Base-by-base conservation (phyloP, 2,329 filamentous ascomycete genomes). In the Talaromyces sp. region DNA sequence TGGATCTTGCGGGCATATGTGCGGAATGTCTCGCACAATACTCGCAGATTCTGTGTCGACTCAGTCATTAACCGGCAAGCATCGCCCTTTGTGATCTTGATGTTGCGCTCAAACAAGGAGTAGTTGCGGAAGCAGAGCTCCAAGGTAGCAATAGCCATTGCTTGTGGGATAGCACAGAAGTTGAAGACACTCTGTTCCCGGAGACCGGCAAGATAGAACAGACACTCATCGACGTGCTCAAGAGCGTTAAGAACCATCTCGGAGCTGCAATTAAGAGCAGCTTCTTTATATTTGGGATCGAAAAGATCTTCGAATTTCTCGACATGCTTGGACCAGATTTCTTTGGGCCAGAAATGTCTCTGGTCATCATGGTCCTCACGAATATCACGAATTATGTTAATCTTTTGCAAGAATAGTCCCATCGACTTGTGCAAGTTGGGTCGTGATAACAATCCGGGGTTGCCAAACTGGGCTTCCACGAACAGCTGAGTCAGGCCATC, bases 141-240 rank as follows among this genome's bases (percentile, higher is more conserved):
- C 48, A 98, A 82, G 0, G 94, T 98, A 9, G 95, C 94, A 76
- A 99, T 97, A 62, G 94, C 95, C 95, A 99, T 99, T 69, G 88
- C 84, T 79, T 99, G 95, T 2, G 95, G 95, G 68, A 99, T 99
- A 64, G 94, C 94, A 57, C 93, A 93, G 78, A 99, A 99, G 84
- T 99, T 99, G 87, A 99, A 99, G 31, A 97, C 92, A 75, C 92
- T 96, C 82, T 99, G 95, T 75, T 99, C 95, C 70, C 90, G 89
- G 68, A 99, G 87, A 56, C 91, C 95, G 5, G 94, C 94, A 82
- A 99, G 92, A 81, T 98, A 99, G 82, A 93, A 97, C n/a, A 99
- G 81, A 75, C 94, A 98, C 74, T 98, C 93, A 69, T 97, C 93
- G 4, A 87, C 90, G 70, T 96, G 91, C 74, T 88, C 88, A 50